Base-by-base conservation (phyloP, 495 filamentous ascomycete species). In the Sphaerosporella brunnea region DNA sequence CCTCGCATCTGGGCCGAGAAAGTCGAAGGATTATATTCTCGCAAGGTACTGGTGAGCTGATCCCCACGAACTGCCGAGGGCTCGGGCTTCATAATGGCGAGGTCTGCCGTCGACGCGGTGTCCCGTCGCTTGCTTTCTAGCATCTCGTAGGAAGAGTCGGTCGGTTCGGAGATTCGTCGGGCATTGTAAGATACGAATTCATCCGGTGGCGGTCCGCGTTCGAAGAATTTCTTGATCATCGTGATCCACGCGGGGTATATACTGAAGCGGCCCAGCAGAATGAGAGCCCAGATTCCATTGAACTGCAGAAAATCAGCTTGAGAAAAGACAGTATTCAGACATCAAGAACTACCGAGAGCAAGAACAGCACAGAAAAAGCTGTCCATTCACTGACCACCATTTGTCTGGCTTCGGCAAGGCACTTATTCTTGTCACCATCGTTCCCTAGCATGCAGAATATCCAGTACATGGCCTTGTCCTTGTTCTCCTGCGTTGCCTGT, bases 131-230 rank as follows among this genome's bases (percentile, higher is more conserved):
- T 52, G 23, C 45, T 26, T 20, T 59, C 58, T 1, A 87, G 75
- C 78, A 93, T 86, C 66, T 93, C 84, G 70, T 85, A 92, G 53
- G 77, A 74, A 64, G 75, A 74, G 54, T 70, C 67, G 47, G 81
- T 75, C 66, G 47, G 77, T 72, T 55, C 74, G 65, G 59, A 71
- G 66, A 62, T 63, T 52, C 40, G 70, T 63, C 74, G 73, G 20
- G 84, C 86, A 53, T 95, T 88, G 18, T 79, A 79, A 11, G 82
- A 87, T 51, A 93, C 84, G 54, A 93, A 96, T 55, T 96, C 90
- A 41, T 64, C 53, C 38, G 49, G 56, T 9, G 40, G 63, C 54
- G 66, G 72, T 58, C 66, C 59, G 50, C 50, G 62, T 49, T 45
- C 52, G 47, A 72, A 67, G 48, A 59, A 54, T 18, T 64, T 53